Conservation (phyloP, 2,329 filamentous ascomycete genomes). For the Phyllosticta capitalensis region DNA sequence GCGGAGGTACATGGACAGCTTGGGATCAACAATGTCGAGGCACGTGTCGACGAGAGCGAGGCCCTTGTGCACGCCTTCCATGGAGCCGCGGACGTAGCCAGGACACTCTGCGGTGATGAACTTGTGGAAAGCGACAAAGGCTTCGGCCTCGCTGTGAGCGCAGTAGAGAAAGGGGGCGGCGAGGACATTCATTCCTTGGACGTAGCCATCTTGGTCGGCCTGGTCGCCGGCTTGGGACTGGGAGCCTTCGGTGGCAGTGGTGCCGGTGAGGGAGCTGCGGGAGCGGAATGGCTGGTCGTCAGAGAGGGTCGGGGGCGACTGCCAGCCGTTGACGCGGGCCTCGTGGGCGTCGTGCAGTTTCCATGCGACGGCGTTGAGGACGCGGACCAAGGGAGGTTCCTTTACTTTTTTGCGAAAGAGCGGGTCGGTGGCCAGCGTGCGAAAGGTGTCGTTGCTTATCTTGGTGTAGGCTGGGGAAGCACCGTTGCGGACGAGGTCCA, state of each 20-base stretch:
- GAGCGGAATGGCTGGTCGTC: conserved; percentile 30
- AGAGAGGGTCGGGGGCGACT: conserved; percentile 39
- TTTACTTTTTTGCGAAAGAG: conserved; percentile 91
- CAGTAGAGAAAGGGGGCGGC: conserved; percentile 93
- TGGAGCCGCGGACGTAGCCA: conserved; percentile 86
- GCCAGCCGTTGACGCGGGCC: conserved; percentile 46
- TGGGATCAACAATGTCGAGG: conserved; percentile 81
- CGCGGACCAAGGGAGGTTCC: conserved; percentile 85
- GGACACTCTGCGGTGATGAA: conserved; percentile 84
- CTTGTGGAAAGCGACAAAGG: conserved; percentile 81
- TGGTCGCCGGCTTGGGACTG: conserved; percentile 12
- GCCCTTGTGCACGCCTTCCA: conserved; percentile 94
- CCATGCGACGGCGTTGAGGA: conserved; percentile 94
- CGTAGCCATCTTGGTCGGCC: conserved; percentile 72
- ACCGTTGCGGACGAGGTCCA: conserved; percentile 81
- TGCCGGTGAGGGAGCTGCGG: conserved; percentile 14
- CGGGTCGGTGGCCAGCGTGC: conserved; percentile 92
- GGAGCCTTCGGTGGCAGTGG: conserved; percentile 9
- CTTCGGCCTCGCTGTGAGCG: conserved; percentile 87
- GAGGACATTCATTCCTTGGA: conserved; percentile 98
- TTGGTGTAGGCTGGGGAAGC: conserved; percentile 93
- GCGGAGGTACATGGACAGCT: conserved; percentile 73
- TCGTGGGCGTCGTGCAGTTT: conserved; percentile 70
- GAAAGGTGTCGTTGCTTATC: conserved; percentile 97
- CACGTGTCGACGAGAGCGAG: conserved; percentile 87